Evolutionary conservation across 1,284 basidiomycete genomes (phyloP).

Genomic region (Anthracocystis panici-leucophaei): DNA sequence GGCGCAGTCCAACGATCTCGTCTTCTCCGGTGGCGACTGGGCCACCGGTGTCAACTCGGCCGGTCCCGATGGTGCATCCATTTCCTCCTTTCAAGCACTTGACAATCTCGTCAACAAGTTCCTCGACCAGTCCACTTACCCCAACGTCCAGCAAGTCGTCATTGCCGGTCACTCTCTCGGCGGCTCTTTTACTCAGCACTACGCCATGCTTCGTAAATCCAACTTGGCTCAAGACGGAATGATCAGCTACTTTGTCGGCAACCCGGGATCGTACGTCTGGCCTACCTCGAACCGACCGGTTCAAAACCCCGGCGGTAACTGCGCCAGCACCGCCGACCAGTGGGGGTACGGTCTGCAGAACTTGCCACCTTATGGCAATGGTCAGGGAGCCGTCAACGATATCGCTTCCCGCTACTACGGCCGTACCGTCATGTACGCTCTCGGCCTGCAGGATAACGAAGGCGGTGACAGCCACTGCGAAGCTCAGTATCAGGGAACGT

Average conservation of each 20-base stretch:
- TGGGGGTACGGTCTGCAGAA: constrained; percentile 46
- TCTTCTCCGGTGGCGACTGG: constrained; percentile 48
- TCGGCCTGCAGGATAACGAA: constrained; percentile 55
- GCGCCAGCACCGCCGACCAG: constrained; percentile 30
- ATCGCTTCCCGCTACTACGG: constrained; percentile 51
- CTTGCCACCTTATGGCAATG: constrained; percentile 34
- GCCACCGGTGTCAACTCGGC: constrained; percentile 41
- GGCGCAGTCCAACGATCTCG: constrained; percentile 52
- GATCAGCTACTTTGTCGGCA: constrained; percentile 58
- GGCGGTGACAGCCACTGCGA: constrained; percentile 62
- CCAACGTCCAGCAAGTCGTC: constrained; percentile 55
- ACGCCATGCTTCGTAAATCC: constrained; percentile 60
- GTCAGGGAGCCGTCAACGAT: constrained; percentile 25
- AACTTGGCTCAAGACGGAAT: constrained; percentile 39
- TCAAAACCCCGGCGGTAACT: constrained; percentile 33
- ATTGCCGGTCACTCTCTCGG: constrained; percentile 66
- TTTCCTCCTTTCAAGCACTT: constrained; percentile 55
- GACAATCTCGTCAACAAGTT: constrained; percentile 59
- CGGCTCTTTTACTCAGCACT: constrained; percentile 57
- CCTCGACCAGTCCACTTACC: constrained; percentile 58
- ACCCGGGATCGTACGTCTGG: constrained; percentile 60
- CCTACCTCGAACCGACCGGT: constrained; percentile 48
- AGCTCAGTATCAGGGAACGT: constrained; percentile 57
- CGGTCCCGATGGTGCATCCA: constrained; percentile 43
- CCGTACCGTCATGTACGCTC: constrained; percentile 53